A percentile compares a stretch with the other conserved stretches of the same genome.
These are phyloP conservation scores for Mercurialis annua DNA, from an alignment of 345 rosid genomes.

Conservation along the genomic window DNA sequence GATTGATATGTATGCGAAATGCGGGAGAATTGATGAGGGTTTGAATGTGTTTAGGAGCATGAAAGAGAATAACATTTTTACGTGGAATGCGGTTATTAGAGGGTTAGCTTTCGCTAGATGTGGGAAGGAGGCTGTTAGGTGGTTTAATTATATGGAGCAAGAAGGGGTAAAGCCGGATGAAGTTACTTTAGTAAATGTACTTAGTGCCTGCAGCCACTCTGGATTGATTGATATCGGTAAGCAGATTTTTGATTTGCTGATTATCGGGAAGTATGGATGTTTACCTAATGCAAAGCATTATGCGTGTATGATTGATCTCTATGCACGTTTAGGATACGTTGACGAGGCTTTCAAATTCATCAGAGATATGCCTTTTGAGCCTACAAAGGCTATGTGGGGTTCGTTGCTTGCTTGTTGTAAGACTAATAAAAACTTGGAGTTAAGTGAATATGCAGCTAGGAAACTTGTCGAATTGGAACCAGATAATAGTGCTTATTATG, in stretches of 20 bases:
- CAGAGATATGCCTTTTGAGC: constrained; percentile 45
- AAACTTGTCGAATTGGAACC: constrained; percentile 56
- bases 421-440: constrained; percentile 37
- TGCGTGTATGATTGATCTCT: constrained; percentile 47
- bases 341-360: constrained; percentile 40
- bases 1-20: constrained; percentile 50
- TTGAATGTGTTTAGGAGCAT: constrained; percentile 36
- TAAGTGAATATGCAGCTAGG: constrained; percentile 42
- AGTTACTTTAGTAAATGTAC: constrained; percentile 46
- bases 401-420: constrained; percentile 44
- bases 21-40: constrained; percentile 48
- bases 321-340: constrained; percentile 37
- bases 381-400: constrained; percentile 53
- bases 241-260: constrained; percentile 38
- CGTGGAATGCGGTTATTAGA: constrained; percentile 51
- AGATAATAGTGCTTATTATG: constrained; percentile 39
- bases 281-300: constrained; percentile 44
- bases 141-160: constrained; percentile 44
- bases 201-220: constrained; percentile 52
- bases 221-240: constrained; percentile 40
- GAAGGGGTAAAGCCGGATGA: constrained; percentile 40
- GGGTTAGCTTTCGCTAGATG: constrained; percentile 47
- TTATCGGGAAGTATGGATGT: constrained; percentile 43
- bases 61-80: constrained; percentile 42
- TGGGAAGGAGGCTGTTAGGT: constrained; percentile 44